These are phyloP conservation scores for Erucastrum elatum DNA, from an alignment of 345 rosid genomes.

Conservation along the genomic window DNA sequence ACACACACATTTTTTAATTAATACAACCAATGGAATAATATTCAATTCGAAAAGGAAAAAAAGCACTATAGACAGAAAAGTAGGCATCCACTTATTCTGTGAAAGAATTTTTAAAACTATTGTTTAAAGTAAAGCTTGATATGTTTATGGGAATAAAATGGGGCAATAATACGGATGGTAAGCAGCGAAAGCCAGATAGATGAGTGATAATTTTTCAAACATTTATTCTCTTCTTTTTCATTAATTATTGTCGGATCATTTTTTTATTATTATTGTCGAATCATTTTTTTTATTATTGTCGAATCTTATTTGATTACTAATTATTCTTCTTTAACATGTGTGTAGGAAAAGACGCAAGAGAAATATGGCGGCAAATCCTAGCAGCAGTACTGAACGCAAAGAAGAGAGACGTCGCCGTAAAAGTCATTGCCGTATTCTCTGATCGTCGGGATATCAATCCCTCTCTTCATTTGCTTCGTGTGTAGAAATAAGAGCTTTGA, in stretches of 20 bases:
- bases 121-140: neutral
- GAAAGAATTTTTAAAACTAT: neutral
- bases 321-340: neutral
- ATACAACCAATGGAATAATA: neutral
- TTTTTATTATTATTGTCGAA: too few species aligned
- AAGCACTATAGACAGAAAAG: neutral
- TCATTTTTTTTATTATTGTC: too few species aligned
- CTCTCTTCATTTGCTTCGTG: neutral
- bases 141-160: conserved; percentile 31
- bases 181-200: neutral
- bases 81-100: neutral
- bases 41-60: neutral
- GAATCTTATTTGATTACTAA: conserved; percentile 9
- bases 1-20: neutral
- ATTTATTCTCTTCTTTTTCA: neutral
- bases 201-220: neutral
- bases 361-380: neutral
- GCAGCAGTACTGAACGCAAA: conserved; percentile 18
- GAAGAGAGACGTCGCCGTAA: conserved; percentile 34
- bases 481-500: neutral
- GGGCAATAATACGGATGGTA: neutral
- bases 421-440: conserved; percentile 30
- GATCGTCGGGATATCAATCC: neutral
- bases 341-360: conserved; percentile 29
- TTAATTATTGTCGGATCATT: too few species aligned